Percentiles rank a stretch among this genome's conserved stretches.
These are phyloP conservation scores for Silene uniflora DNA, from an alignment of 148 eudicot genomes.

Conservation along the genomic window DNA sequence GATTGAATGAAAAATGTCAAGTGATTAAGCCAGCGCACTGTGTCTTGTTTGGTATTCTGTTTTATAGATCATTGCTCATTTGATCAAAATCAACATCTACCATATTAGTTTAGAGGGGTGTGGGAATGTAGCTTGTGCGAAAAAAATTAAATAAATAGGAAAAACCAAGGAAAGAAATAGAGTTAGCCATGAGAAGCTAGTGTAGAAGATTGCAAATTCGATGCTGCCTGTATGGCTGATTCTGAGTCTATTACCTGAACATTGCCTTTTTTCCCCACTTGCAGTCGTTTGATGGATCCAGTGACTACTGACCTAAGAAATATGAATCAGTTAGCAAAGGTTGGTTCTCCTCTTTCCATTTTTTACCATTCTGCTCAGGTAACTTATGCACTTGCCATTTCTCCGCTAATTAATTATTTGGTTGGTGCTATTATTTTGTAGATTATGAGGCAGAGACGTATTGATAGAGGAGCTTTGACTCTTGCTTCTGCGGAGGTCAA, in stretches of 20 bases:
- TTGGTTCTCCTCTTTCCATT: conserved; percentile 24
- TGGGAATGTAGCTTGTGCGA: background rate
- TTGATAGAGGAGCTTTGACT: conserved; percentile 93
- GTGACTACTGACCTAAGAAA: conserved; percentile 82
- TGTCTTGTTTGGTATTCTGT: background rate
- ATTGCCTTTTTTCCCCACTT: conserved; percentile 9
- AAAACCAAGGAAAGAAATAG: background rate
- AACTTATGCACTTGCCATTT: background rate
- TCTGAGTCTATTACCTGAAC: conserved; percentile 11
- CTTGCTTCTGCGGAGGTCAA: conserved; percentile 99
- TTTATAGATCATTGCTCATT: too few species aligned
- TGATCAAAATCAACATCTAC: too few species aligned
- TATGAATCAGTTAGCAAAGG: conserved; percentile 93
- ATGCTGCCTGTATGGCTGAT: background rate
- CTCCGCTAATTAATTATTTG: background rate
- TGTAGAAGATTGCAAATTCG: background rate
- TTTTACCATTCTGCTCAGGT: background rate
- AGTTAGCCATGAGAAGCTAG: background rate
- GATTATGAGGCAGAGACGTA: conserved; percentile 95
- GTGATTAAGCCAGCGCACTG: background rate
- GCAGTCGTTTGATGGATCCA: conserved; percentile 90
- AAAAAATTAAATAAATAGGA: background rate
- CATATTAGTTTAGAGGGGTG: background rate
- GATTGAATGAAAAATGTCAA: background rate
- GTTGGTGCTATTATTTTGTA: conserved; percentile 27